Evolutionary conservation across 768 basidiomycete species (phyloP).

Genomic region (Artomyces pyxidatus): DNA sequence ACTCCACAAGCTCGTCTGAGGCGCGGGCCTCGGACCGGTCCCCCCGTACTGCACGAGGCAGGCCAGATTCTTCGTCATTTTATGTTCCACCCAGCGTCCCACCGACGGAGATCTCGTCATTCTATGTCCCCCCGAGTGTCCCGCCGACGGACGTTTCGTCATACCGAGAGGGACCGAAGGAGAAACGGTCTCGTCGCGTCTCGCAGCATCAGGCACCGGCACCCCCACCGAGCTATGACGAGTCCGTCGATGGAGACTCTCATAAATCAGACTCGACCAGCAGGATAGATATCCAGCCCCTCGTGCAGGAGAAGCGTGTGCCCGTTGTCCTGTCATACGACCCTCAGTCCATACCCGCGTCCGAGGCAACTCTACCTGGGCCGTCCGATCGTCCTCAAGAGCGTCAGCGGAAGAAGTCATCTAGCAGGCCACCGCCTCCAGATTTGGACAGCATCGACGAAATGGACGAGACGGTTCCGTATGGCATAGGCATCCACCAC

Average conservation of each 20-base stretch:
- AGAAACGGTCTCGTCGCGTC: too few species aligned
- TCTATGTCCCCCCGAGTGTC: not conserved
- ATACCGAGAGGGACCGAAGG: too few species aligned
- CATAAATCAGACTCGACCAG: not conserved
- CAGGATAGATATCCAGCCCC: not conserved
- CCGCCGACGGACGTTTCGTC: not conserved
- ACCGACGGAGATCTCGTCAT: not conserved
- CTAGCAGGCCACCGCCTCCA: conserved; percentile 19
- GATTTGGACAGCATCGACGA: conserved; percentile 68
- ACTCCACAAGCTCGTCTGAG: not conserved
- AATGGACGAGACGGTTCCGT: conserved; percentile 67
- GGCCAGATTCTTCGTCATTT: not conserved
- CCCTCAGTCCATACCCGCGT: conserved; percentile 1
- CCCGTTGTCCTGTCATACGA: not conserved
- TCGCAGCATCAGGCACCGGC: not conserved
- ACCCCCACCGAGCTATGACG: not conserved
- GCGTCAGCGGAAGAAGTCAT: conserved; percentile 18
- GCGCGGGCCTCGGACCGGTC: not conserved
- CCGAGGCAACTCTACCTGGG: not conserved
- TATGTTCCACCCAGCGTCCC: not conserved
- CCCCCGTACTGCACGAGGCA: not conserved
- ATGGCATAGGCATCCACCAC: conserved; percentile 58
- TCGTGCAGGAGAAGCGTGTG: not conserved
- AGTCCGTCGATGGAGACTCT: not conserved
- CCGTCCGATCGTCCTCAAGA: conserved; percentile 4